Percentiles rank a stretch among this genome's conserved stretches.
Evolutionary conservation across 2,329 filamentous ascomycete genomes (phyloP).

Genomic region (Emericellopsis cladophorae): DNA sequence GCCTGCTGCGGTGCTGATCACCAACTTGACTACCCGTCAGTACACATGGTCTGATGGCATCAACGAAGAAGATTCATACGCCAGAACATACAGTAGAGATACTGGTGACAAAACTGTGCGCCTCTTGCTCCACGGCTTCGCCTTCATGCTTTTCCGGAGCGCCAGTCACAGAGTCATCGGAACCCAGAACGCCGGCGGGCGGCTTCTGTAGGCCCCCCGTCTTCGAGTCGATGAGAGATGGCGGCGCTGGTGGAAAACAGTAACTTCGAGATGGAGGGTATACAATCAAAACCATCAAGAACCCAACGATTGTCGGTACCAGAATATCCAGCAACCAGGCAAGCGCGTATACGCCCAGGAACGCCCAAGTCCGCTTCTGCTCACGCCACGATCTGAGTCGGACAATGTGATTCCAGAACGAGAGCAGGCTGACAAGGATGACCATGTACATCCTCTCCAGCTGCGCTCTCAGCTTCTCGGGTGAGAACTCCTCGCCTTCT

Average conservation of each 20-base stretch:
- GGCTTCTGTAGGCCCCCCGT: conserved; percentile 70
- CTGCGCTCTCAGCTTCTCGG: conserved; percentile 68
- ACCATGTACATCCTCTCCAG: conserved; percentile 75
- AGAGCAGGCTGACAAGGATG: conserved; percentile 54
- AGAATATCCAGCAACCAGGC: conserved; percentile 68
- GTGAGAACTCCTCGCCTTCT: conserved; percentile 73
- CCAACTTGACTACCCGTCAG: conserved; percentile 32
- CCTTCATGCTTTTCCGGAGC: conserved; percentile 75
- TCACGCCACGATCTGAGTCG: conserved; percentile 73
- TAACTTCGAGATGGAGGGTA: conserved; percentile 48
- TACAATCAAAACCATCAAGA: conserved; percentile 51
- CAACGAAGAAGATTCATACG: conserved; percentile 9
- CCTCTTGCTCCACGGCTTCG: conserved; percentile 73
- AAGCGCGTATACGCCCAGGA: conserved; percentile 39
- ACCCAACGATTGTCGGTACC: conserved; percentile 43
- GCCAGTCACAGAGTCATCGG: conserved; percentile 65
- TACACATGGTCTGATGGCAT: background rate
- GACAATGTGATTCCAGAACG: conserved; percentile 59
- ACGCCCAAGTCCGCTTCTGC: conserved; percentile 50
- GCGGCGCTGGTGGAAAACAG: conserved; percentile 67
- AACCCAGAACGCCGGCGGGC: conserved; percentile 61
- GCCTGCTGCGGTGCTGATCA: conserved; percentile 62
- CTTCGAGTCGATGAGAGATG: conserved; percentile 56
- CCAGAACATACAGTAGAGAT: conserved; percentile 31
- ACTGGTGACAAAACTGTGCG: conserved; percentile 65